Conservation (phyloP, 2,329 filamentous ascomycete species). For the Trichoderma citrinoviride region DNA sequence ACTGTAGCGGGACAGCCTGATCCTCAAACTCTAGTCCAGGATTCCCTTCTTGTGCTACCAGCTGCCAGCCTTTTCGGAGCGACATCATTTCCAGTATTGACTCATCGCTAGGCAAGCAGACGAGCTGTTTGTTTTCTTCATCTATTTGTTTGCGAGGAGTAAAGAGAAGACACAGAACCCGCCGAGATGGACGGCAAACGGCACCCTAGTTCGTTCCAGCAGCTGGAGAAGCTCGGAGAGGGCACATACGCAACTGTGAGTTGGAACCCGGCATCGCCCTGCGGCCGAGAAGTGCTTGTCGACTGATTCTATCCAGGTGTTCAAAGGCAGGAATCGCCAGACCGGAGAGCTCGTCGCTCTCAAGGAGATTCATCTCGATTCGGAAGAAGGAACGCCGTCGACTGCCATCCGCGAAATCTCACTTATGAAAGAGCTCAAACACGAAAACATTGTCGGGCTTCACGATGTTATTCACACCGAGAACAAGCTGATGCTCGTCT, state of each 20-base stretch:
- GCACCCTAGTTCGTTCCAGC: slow-evolving; percentile 96
- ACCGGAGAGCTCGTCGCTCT: slow-evolving; percentile 94
- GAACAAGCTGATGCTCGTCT: slow-evolving; percentile 99
- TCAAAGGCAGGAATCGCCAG: slow-evolving; percentile 96
- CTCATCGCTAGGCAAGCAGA: background rate
- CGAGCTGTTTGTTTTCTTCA: background rate
- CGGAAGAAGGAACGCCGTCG: slow-evolving; percentile 94
- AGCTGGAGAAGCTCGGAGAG: slow-evolving; percentile 97
- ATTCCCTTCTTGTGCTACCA: background rate
- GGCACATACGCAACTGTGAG: slow-evolving; percentile 96
- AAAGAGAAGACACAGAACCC: background rate
- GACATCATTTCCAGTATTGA: background rate
- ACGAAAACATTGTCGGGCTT: slow-evolving; percentile 95
- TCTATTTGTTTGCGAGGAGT: background rate
- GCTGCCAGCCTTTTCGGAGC: background rate
- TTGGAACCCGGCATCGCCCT: background rate
- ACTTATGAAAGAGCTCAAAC: slow-evolving; percentile 98
- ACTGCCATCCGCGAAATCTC: slow-evolving; percentile 98
- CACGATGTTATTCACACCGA: slow-evolving; percentile 99
- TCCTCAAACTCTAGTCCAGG: background rate
- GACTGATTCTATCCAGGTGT: slow-evolving; percentile 68
- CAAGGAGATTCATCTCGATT: slow-evolving; percentile 98
- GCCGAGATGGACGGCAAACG: slow-evolving; percentile 79
- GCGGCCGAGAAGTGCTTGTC: background rate
- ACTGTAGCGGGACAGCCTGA: slow-evolving; percentile 14